These are phyloP conservation scores for Eucalyptus regnans DNA, from an alignment of 345 rosid genomes.

Conservation along the genomic window DNA sequence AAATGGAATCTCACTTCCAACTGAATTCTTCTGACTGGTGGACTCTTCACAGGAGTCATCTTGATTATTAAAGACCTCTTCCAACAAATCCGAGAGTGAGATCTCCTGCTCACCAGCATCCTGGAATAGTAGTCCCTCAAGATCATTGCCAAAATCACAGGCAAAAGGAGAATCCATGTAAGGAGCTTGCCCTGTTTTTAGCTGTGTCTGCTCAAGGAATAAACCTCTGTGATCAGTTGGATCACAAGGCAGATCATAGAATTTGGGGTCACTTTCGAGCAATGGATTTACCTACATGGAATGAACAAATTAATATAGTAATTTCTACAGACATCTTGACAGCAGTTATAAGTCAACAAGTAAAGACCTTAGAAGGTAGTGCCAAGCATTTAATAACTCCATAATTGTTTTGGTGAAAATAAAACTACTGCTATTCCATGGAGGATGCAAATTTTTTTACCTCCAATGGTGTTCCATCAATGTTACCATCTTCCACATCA, in stretches of 20 bases:
- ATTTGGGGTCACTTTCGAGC: slow-evolving; percentile 3
- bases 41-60: slow-evolving; percentile 34
- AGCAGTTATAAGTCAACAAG: neutral
- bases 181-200: slow-evolving; percentile 14
- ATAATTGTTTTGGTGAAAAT: neutral
- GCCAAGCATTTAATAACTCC: neutral
- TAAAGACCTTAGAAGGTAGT: neutral
- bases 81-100: slow-evolving; percentile 30
- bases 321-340: neutral
- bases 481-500: slow-evolving; percentile 33
- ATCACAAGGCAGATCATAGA: slow-evolving; percentile 8
- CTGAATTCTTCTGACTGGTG: slow-evolving; percentile 12
- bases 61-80: slow-evolving; percentile 33
- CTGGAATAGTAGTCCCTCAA: slow-evolving; percentile 25
- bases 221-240: slow-evolving; percentile 28
- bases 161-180: slow-evolving; percentile 46
- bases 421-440: neutral
- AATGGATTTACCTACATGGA: slow-evolving; percentile 24
- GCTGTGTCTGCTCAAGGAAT: slow-evolving; percentile 25
- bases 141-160: slow-evolving; percentile 59
- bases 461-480: slow-evolving; percentile 23
- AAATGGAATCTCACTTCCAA: slow-evolving; percentile 14
- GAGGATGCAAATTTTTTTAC: slow-evolving; percentile 9
- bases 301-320: neutral
- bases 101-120: slow-evolving; percentile 54